phyloP scores from a whole-genome alignment of 306 rosid species.

The Rosa lucieae region DNA sequence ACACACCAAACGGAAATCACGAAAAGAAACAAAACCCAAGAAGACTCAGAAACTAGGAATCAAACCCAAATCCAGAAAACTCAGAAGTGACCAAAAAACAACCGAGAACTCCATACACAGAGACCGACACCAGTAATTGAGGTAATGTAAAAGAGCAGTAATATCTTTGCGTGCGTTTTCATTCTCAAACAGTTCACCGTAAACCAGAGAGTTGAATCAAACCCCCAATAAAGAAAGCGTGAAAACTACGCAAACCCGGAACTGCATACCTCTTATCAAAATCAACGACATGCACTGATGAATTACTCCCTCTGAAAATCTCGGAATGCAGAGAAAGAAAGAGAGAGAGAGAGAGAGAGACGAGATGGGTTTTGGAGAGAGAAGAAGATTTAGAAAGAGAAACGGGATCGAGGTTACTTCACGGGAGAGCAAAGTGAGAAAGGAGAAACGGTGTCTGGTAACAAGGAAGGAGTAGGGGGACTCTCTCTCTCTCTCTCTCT shows the following conservation, averaged over 20 bases:
- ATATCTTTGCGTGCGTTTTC: not conserved
- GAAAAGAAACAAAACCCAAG: not conserved
- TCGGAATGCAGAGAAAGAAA: slow-evolving; percentile 24
- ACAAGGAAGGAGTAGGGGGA: not conserved
- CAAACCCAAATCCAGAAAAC: slow-evolving; percentile 14
- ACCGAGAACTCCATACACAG: not conserved
- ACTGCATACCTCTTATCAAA: slow-evolving; percentile 19
- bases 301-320: not conserved
- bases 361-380: slow-evolving; percentile 1
- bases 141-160: not conserved
- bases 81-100: not conserved
- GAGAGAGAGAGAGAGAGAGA: not conserved
- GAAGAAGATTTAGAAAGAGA: slow-evolving; percentile 12
- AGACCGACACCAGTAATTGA: not conserved
- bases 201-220: not conserved
- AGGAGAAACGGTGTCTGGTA: not conserved
- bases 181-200: not conserved
- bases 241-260: slow-evolving; percentile 31
- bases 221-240: slow-evolving; percentile 23
- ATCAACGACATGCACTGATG: slow-evolving; percentile 9
- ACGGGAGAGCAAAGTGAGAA: slow-evolving; percentile 54
- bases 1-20: not conserved
- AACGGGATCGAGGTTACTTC: slow-evolving; percentile 54
- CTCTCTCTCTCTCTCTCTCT: no score
- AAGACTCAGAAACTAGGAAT: not conserved